A percentile compares a stretch with the other conserved stretches of the same genome.
phyloP scores from a whole-genome alignment of 2,329 filamentous ascomycete genomes.

The Pestalotiopsis sp. region DNA sequence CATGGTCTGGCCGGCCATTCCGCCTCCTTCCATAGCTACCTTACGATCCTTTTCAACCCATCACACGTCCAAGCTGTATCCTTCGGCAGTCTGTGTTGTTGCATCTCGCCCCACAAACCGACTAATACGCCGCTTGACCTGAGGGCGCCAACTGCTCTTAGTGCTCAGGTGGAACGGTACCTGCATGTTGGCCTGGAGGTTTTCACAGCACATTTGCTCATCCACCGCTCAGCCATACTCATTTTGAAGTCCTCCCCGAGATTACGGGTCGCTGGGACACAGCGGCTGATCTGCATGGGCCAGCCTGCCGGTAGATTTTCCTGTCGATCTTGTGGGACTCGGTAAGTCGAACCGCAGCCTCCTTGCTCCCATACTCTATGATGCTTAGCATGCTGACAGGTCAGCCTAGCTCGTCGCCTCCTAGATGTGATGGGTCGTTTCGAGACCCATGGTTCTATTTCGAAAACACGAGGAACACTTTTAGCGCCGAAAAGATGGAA shows the following conservation, averaged over 20 bases:
- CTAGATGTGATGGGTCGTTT: conserved; percentile 1
- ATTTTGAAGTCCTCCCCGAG: neutral
- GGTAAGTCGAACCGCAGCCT: neutral
- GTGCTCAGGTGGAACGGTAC: conserved; percentile 2
- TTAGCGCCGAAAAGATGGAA: neutral
- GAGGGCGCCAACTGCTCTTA: neutral
- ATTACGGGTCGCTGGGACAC: conserved; percentile 2
- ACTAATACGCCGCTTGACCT: conserved; percentile 1
- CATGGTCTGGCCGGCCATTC: neutral
- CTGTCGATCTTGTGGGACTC: neutral
- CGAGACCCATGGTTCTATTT: neutral
- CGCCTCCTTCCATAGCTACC: neutral
- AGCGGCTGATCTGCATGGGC: conserved; percentile 5
- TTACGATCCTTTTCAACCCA: neutral
- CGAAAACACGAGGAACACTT: neutral
- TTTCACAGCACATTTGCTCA: neutral
- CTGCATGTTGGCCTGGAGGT: neutral
- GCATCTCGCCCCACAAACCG: neutral
- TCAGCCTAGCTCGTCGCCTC: neutral
- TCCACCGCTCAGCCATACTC: neutral
- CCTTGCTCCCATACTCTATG: neutral
- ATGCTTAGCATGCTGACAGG: neutral
- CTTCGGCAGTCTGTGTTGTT: conserved; percentile 1
- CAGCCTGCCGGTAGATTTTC: conserved; percentile 2
- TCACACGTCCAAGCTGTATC: neutral